Evolutionary conservation across 768 basidiomycete species (phyloP).

Genomic region (Lactarius hatsudake): DNA sequence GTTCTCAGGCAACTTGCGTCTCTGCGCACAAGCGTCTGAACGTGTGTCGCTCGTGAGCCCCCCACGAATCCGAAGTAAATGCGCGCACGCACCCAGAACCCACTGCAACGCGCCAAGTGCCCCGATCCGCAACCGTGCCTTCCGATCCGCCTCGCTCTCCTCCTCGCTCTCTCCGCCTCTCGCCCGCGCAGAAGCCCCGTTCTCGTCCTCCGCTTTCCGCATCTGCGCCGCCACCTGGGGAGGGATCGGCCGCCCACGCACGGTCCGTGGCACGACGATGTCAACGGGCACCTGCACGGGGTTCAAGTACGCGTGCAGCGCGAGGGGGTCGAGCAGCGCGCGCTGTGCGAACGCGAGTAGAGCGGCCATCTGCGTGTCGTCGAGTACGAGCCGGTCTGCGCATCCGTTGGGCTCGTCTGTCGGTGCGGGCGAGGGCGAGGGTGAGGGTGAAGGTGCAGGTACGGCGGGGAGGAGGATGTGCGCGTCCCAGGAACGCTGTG

Average conservation of each 20-base stretch:
- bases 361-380: conserved; percentile 34
- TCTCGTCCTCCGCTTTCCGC: conserved; percentile 38
- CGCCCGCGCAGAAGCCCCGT: conserved; percentile 33
- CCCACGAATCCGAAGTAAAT: conserved; percentile 2
- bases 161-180: conserved; percentile 56
- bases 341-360: conserved; percentile 53
- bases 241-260: conserved; percentile 34
- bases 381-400: conserved; percentile 34
- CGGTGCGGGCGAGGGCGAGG: neutral
- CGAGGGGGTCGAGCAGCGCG: conserved; percentile 58
- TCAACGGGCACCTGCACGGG: conserved; percentile 50
- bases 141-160: conserved; percentile 67
- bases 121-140: conserved; percentile 64
- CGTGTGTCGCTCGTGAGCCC: neutral
- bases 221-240: conserved; percentile 27
- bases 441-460: neutral
- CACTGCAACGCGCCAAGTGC: conserved; percentile 65
- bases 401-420: neutral
- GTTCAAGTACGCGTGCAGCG: conserved; percentile 58
- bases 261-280: conserved; percentile 34
- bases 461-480: conserved; percentile 29
- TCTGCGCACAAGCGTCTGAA: conserved; percentile 22
- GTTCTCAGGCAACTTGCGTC: conserved; percentile 30
- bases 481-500: conserved; percentile 54
- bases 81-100: conserved; percentile 51